Base-by-base conservation (phyloP, 2,329 filamentous ascomycete species). In the Sporothrix euskadiensis region DNA sequence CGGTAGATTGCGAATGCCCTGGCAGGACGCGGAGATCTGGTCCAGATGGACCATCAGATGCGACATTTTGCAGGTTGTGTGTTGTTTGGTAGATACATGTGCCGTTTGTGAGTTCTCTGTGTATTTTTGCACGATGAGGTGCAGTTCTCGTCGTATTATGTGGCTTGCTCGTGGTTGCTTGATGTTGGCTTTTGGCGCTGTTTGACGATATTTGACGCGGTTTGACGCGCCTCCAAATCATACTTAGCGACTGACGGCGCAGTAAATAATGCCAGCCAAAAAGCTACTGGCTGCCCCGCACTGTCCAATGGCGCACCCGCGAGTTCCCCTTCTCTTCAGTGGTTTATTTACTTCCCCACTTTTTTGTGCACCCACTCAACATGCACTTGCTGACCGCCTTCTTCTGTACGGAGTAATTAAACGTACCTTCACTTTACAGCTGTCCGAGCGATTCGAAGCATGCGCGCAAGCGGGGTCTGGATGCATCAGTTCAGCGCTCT, bases 1-100 rank as follows among this genome's bases (percentile, higher is more conserved):
- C 92, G 91, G 91, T 22, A 94, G 87, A 70, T 90, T 89, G 75
- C 91, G 88, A 76, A 94, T 94, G 73, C 91, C 90, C 81, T 90
- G 88, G 75, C 92, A 92, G n/a, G 90, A 94, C 77, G 91, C 87
- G 70, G 87, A 84, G 73, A 94, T 94, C 81, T 94, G 92, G 83
- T 94, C 92, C 35, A 94, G 86, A 80, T 94, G 92, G 54, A 86
- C 88, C 8, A 87, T 85, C 35, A 94, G 85, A 32, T 92, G 85
- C 35, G 91, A 88, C 91, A 94, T 94, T 75, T 74, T 83, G 39
- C 49, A 65, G 32, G 16, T 35, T 14, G 14, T 35, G 56, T 10
- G 14, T 49, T 16, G 14, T 6, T 49, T 3, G 1, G 22, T 32
- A n/a, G 32, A 26, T 39, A 39, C 44, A 2, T 63, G 30, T 26